Evolutionary conservation across 2,329 filamentous ascomycete species (phyloP), one percentile per base, ranked within the genome.

Genomic region (Verticillium klebahnii): DNA sequence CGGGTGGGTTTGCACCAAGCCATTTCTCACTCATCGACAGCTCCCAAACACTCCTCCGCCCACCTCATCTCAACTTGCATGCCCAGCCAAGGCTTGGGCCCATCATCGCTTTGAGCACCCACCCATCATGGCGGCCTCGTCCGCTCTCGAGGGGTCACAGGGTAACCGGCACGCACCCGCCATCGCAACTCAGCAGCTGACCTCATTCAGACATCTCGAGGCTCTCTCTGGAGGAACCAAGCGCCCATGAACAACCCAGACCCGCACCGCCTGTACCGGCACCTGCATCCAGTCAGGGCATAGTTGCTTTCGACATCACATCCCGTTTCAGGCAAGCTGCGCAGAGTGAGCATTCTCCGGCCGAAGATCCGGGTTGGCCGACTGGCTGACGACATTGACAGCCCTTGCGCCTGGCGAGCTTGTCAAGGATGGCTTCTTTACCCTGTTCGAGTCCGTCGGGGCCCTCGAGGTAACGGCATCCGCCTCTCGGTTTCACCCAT

Each of bases 391-490:
- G 36, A 56, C n/a, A 14, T 52, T 23, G 56, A 54, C 64, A 96
- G 93, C 86, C 64, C 80, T 98, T 62, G 77, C 84, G 56, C 87
- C 90, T 8, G 95, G 95, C 36, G 88, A 96, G 68, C 84, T 99
- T 3, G 84, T 98, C 66, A 97, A 97, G 78, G 93, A 98, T 92
- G 91, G 90, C 55, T 87, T 87, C 72, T 98, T 99, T 71, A 96
- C 93, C 1, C 83, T 99, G 5, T 97, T 97, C 68, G 95, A 98
- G 77, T 90, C 93, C 57, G 95, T 99, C 68, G 91, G 92, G 65
- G 91, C 91, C 68, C 82, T 95, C 25, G 91, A 95, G 84, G 87
- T 85, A 73, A 73, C 61, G 77, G 37, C n/a, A 12, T 50, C 39
- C n/a, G 7, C 7, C 11, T 15, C 2, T 19, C 17, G 64, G 23